Percentiles rank a stretch among this genome's conserved stretches.
Conservation (phyloP, 176 grass and related monocot species). For the Cenchrus fungigraminus region DNA sequence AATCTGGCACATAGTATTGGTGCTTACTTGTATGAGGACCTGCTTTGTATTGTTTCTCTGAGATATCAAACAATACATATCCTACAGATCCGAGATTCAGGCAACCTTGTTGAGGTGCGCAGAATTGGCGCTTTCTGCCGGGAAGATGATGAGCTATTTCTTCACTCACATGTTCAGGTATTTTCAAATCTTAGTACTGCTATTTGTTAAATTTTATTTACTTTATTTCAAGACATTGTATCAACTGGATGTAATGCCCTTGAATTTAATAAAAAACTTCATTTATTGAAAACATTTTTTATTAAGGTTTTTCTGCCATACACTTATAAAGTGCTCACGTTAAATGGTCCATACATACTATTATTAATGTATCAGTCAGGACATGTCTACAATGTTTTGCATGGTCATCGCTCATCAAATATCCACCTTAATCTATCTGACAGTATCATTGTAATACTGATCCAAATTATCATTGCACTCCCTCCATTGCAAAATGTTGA, state of each 20-base stretch:
- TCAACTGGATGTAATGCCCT: too few species aligned
- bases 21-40: constrained; percentile 92
- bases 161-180: constrained; percentile 92
- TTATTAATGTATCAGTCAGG: neutral
- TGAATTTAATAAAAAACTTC: too few species aligned
- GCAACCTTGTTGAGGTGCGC: constrained; percentile 93
- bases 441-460: too few species aligned
- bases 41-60: constrained; percentile 90
- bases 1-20: constrained; percentile 90
- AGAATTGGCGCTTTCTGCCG: constrained; percentile 83
- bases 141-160: constrained; percentile 92
- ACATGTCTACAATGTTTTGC: neutral
- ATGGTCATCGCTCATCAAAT: neutral
- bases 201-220: neutral
- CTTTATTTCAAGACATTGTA: neutral
- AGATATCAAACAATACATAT: constrained; percentile 97
- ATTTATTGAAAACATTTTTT: too few species aligned
- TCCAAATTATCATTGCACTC: neutral
- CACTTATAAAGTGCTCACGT: neutral
- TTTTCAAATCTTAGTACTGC: neutral
- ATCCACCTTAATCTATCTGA: neutral
- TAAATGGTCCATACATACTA: neutral
- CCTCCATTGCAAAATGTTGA: too few species aligned
- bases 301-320: constrained; percentile 5
- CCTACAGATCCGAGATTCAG: constrained; percentile 84